Evolutionary conservation across 1,139 yeast species (phyloP).

Genomic region (Suhomyces taliae): DNA sequence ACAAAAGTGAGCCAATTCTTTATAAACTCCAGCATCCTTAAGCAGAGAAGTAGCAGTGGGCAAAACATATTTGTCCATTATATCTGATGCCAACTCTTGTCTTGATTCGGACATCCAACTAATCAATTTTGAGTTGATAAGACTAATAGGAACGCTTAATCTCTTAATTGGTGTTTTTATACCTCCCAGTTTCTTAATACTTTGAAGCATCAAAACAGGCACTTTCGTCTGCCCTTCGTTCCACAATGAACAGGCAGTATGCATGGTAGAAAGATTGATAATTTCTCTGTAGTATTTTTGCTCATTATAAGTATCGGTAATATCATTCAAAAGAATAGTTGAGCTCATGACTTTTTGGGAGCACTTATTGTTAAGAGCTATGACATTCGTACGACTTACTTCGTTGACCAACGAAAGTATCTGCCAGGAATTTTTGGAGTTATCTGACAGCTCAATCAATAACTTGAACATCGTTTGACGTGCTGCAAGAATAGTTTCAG

Average conservation of each 20-base stretch:
- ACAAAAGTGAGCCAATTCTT: slow-evolving; percentile 72
- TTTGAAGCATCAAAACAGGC: slow-evolving; percentile 53
- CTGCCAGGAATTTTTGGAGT: slow-evolving; percentile 6
- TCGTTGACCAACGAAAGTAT: slow-evolving; percentile 39
- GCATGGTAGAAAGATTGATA: slow-evolving; percentile 39
- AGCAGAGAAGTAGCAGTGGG: slow-evolving; percentile 29
- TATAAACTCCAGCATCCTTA: slow-evolving; percentile 35
- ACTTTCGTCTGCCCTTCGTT: slow-evolving; percentile 50
- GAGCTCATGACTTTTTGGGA: slow-evolving; percentile 53
- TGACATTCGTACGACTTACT: slow-evolving; percentile 38
- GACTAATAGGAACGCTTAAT: slow-evolving; percentile 25
- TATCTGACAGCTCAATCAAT: slow-evolving; percentile 11
- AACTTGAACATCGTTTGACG: slow-evolving; percentile 38
- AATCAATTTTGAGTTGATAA: slow-evolving; percentile 54
- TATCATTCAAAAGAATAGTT: slow-evolving; percentile 44
- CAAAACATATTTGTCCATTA: slow-evolving; percentile 57
- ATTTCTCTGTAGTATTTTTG: slow-evolving; percentile 10
- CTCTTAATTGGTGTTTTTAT: slow-evolving; percentile 20
- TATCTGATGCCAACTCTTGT: slow-evolving; percentile 60
- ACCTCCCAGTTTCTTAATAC: slow-evolving; percentile 18
- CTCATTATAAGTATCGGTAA: not conserved
- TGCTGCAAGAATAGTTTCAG: slow-evolving; percentile 44
- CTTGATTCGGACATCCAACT: slow-evolving; percentile 73
- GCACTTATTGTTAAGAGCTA: slow-evolving; percentile 35
- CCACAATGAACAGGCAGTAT: slow-evolving; percentile 62